Percentiles rank a stretch among this genome's conserved stretches.
phyloP scores from a whole-genome alignment of 2,329 filamentous ascomycete genomes.

The Botryotinia convoluta region DNA sequence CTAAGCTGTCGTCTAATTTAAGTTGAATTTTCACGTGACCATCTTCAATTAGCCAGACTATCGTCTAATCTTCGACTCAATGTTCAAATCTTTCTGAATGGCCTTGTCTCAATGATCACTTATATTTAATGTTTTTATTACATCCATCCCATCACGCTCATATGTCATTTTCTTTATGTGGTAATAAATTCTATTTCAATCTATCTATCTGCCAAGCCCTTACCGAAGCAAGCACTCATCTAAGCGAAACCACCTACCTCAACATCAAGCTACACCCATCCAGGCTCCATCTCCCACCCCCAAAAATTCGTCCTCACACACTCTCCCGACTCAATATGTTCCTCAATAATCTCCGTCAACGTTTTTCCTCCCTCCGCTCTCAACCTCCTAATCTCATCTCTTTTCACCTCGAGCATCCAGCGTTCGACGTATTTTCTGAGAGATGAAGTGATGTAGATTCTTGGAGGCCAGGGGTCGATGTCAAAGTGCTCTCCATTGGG shows the following conservation, averaged over 20 bases:
- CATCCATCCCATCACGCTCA: not conserved
- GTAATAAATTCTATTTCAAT: not conserved
- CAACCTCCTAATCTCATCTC: not conserved
- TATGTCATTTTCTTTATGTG: fast-evolving
- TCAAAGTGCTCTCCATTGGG: not conserved
- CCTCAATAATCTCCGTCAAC: not conserved
- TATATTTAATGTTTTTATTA: too few relatives aligned
- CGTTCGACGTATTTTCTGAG: not conserved
- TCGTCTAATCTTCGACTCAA: not conserved
- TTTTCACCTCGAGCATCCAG: not conserved
- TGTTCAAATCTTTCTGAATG: not conserved
- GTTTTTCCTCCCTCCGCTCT: not conserved
- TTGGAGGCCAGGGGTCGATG: not conserved
- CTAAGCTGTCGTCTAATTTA: not conserved
- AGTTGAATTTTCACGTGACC: not conserved
- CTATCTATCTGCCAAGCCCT: not conserved
- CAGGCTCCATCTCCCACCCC: not conserved
- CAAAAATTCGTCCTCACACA: not conserved
- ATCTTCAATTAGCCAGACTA: not conserved
- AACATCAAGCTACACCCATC: not conserved
- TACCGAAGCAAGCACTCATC: not conserved
- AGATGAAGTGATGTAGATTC: not conserved
- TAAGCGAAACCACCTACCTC: not conserved
- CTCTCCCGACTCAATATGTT: not conserved
- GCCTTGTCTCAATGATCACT: not conserved